Conservation (phyloP, 2,329 filamentous ascomycete species). For the Xylariaceae sp. region DNA sequence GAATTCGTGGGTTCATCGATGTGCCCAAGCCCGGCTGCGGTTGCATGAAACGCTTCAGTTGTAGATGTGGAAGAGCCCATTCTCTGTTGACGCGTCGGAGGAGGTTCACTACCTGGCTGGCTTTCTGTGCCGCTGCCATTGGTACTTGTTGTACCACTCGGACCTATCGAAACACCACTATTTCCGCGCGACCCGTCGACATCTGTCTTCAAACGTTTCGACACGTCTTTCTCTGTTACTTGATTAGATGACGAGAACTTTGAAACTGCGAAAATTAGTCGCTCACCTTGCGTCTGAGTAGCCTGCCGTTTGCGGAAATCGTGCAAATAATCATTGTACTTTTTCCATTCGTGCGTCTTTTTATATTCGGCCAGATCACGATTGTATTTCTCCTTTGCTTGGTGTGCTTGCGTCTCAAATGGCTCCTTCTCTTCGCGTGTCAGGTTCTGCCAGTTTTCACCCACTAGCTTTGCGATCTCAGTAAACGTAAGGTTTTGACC, state of each 20-base stretch:
- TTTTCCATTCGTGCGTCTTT: conserved; percentile 65
- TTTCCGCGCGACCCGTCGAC: conserved; percentile 31
- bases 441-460: conserved; percentile 76
- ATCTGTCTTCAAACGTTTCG: conserved; percentile 48
- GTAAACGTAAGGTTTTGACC: conserved; percentile 75
- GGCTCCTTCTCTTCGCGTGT: conserved; percentile 63
- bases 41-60: conserved; percentile 39
- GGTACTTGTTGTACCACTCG: conserved; percentile 33
- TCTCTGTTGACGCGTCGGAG: conserved; percentile 41
- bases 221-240: conserved; percentile 41
- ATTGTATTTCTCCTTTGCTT: conserved; percentile 73
- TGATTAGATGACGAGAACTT: conserved; percentile 11
- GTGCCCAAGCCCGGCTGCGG: conserved; percentile 24
- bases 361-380: conserved; percentile 71
- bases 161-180: conserved; percentile 36
- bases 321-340: conserved; percentile 67
- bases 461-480: conserved; percentile 77
- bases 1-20: conserved; percentile 42
- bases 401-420: conserved; percentile 67
- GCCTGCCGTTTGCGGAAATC: conserved; percentile 75
- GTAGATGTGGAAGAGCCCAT: conserved; percentile 44
- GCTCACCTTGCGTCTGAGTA: conserved; percentile 50
- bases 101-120: conserved; percentile 43
- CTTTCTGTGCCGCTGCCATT: conserved; percentile 46
- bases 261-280: conserved; percentile 1